Evolutionary conservation across 179 eudicot genomes (phyloP).

Genomic region (Camellia oleifera): DNA sequence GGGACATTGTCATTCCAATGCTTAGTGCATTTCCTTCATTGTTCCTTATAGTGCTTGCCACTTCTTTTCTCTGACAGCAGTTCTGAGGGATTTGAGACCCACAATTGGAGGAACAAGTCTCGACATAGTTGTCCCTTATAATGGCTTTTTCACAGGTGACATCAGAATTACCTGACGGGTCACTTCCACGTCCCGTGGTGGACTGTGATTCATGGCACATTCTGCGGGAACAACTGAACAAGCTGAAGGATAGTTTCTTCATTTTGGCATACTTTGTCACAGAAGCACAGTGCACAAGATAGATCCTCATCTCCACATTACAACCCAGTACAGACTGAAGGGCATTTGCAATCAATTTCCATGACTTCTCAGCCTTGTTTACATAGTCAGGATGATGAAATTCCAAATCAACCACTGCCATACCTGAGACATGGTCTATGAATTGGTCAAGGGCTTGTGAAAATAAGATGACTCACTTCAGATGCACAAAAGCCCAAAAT

Average conservation of each 20-base stretch:
- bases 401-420: conserved; percentile 77
- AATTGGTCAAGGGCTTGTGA: background rate
- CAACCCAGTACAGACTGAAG: conserved; percentile 69
- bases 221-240: conserved; percentile 67
- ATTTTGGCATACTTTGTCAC: conserved; percentile 24
- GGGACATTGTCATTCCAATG: conserved; percentile 46
- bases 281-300: conserved; percentile 24
- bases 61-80: conserved; percentile 39
- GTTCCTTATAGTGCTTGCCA: conserved; percentile 54
- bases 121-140: conserved; percentile 38
- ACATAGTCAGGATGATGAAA: conserved; percentile 60
- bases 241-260: conserved; percentile 55
- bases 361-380: conserved; percentile 84
- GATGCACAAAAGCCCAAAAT: background rate
- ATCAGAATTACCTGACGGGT: conserved; percentile 43
- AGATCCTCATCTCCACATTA: conserved; percentile 84
- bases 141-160: conserved; percentile 39
- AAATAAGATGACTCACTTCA: conserved; percentile 1
- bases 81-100: conserved; percentile 44
- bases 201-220: conserved; percentile 35
- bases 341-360: conserved; percentile 79
- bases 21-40: conserved; percentile 76
- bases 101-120: conserved; percentile 48
- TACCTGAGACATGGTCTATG: conserved; percentile 32
- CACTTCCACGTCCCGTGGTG: conserved; percentile 40